Evolutionary conservation across 352 stramenopile species (phyloP), one percentile per base, ranked within the genome.

Genomic region (Phytopythium ostracodes): DNA sequence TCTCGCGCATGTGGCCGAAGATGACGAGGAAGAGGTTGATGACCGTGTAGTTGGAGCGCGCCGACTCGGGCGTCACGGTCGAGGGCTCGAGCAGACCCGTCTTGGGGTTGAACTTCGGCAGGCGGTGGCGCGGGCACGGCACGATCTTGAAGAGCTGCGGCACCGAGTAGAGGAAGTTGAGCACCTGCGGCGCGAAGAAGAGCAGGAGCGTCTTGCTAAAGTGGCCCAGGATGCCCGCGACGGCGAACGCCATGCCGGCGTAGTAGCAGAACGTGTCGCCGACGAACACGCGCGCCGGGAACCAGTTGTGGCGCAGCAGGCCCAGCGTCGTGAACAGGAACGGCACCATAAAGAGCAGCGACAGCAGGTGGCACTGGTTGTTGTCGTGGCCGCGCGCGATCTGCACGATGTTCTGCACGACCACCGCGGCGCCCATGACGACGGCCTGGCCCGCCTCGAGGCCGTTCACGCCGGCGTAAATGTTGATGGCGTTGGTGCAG

Each of bases 401-500:
- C 72, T 99, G 96, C 52, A 98, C 81, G 9, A 98, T 62, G 73
- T 99, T 99, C 70, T 98, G 96, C 18, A 97, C 70, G 20, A 99
- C 74, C 15, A 99, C 93, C 10, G 94, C 92, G 60, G 84, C 94
- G n/a, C 82, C 96, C 70, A 97, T 97, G 17, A 97, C 81, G 53
- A 96, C 87, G 14, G 85, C 89, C 68, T 99, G 97, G 14, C 98
- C 98, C 4, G 91, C 94, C 71, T 99, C 98, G 8, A 99, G 82
- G 0, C 98, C 98, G 72, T 99, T 99, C 62, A 99, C 98, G 42
- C 98, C 98, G 11, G 98, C 98, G 72, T 99, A 99, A 63, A 99
- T 99, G 77, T 99, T 99, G 72, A 99, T 99, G 5, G 96, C 96
- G 79, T 99, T 99, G 11, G 97, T 99, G 79, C 97, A 99, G 75